A percentile compares a stretch with the other conserved stretches of the same genome.
phyloP scores from a whole-genome alignment of 305 asterid genomes.

The Coffea humblotiana region DNA sequence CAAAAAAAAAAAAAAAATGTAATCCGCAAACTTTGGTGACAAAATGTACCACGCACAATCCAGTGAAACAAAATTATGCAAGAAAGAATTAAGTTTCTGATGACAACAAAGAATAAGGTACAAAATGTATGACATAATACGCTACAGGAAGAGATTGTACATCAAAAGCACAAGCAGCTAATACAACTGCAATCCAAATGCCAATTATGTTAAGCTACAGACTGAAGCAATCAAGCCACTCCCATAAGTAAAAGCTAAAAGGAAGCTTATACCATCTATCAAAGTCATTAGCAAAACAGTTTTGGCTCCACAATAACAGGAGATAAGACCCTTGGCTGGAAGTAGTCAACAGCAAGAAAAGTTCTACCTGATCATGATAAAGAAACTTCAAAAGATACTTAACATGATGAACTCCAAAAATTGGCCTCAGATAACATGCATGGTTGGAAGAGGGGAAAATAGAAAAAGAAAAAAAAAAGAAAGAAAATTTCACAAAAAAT shows the following conservation, averaged over 20 bases:
- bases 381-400: neutral
- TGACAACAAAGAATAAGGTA: neutral
- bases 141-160: neutral
- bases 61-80: neutral
- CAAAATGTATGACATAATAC: neutral
- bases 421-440: neutral
- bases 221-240: no score
- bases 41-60: neutral
- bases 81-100: neutral
- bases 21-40: no score
- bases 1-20: neutral
- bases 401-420: neutral
- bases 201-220: neutral
- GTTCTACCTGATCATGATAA: neutral
- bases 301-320: neutral
- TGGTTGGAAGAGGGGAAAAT: neutral
- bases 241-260: no score
- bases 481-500: no score
- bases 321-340: neutral
- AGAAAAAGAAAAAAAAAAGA: no score
- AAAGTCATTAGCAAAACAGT: neutral
- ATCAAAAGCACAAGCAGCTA: neutral
- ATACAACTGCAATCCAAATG: neutral
- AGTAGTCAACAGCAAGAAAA: neutral
- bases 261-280: neutral